Percentiles rank a stretch among this genome's conserved stretches.
Conservation (phyloP, 129 eudicot genomes). For the Ambrosia artemisiifolia region DNA sequence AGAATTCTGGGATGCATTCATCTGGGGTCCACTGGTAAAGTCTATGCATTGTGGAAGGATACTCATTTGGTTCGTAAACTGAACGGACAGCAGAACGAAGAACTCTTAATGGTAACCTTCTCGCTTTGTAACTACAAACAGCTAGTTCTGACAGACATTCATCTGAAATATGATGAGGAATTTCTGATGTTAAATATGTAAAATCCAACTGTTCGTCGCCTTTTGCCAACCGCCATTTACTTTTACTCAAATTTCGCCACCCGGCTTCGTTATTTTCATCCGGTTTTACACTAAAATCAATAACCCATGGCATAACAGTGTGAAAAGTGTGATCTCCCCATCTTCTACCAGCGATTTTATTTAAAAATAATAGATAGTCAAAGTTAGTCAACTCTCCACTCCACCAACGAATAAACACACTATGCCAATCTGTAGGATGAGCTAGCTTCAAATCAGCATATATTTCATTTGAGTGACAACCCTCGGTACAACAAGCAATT, state of each 20-base stretch:
- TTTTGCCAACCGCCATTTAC: constrained; percentile 97
- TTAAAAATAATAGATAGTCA: constrained; percentile 77
- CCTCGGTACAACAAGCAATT: constrained; percentile 38
- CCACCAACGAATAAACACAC: constrained; percentile 77
- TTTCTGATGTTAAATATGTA: constrained; percentile 89
- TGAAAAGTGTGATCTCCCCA: constrained; percentile 95
- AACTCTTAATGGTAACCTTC: constrained; percentile 89
- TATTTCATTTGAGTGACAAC: constrained; percentile 51
- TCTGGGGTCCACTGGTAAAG: constrained; percentile 98
- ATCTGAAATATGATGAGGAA: constrained; percentile 95
- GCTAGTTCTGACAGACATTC: constrained; percentile 96
- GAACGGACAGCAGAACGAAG: constrained; percentile 87
- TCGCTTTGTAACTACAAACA: constrained; percentile 98
- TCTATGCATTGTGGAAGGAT: constrained; percentile 94
- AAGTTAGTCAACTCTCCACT: constrained; percentile 86
- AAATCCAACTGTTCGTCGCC: constrained; percentile 98
- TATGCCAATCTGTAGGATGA: constrained; percentile 55
- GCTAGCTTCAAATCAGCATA: constrained; percentile 70
- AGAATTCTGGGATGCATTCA: constrained; percentile 96
- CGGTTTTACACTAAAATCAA: constrained; percentile 87
- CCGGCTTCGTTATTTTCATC: constrained; percentile 59
- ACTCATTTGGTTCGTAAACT: constrained; percentile 97
- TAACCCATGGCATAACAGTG: constrained; percentile 96
- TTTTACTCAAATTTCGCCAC: constrained; percentile 87
- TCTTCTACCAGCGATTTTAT: constrained; percentile 87